Conservation (phyloP, 305 asterid species). For the Rubia occidens region DNA sequence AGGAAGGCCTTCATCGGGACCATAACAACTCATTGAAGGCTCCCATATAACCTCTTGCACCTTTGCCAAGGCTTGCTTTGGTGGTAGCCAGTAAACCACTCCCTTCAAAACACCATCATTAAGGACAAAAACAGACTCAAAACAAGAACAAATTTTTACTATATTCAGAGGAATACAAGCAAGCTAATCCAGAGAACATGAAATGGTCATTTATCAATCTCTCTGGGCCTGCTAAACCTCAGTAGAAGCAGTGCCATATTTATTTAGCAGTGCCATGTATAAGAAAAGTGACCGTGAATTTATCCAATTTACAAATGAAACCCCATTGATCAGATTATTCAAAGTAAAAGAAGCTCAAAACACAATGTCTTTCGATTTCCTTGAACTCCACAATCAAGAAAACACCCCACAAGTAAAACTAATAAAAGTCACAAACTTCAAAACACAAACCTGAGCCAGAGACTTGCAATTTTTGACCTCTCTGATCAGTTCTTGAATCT, state of each 20-base stretch:
- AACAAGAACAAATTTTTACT: not conserved
- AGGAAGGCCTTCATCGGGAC: conserved; percentile 89
- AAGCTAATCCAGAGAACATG: not conserved
- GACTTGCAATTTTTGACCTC: conserved; percentile 68
- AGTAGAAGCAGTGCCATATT: not conserved
- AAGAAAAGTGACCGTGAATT: not conserved
- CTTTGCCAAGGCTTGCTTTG: conserved; percentile 63
- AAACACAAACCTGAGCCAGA: conserved; percentile 81
- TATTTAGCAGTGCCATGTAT: not conserved
- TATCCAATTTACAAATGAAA: not conserved
- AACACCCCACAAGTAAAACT: not conserved
- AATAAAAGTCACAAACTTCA: conserved; percentile 5
- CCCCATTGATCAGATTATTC: conserved; percentile 1
- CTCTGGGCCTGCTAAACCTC: not conserved
- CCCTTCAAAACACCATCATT: conserved; percentile 44
- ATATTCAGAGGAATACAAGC: not conserved
- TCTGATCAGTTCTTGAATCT: conserved; percentile 83
- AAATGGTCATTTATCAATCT: not conserved
- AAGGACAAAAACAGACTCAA: conserved; percentile 7
- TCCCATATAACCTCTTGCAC: conserved; percentile 67
- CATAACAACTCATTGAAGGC: conserved; percentile 79
- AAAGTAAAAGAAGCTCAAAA: conserved; percentile 7
- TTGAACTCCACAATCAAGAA: conserved; percentile 25
- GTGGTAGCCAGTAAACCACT: conserved; percentile 95
- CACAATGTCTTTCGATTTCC: conserved; percentile 28